These are phyloP conservation scores for Arachis hypogaea DNA, from an alignment of 306 rosid species.

Conservation along the genomic window DNA sequence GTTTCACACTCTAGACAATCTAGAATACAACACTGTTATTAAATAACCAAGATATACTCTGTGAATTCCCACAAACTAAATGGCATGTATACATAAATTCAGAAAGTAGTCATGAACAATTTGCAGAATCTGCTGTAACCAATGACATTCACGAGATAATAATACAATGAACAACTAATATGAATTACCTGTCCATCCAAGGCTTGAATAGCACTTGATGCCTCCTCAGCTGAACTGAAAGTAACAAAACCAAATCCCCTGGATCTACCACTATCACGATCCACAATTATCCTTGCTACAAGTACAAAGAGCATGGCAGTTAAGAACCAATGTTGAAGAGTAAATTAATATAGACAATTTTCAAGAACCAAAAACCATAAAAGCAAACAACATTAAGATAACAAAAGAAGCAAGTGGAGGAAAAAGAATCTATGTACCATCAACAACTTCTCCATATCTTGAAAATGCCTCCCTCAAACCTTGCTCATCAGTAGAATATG, in stretches of 20 bases:
- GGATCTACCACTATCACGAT: conserved; percentile 85
- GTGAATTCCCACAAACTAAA: conserved; percentile 1
- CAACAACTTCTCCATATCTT: conserved; percentile 77
- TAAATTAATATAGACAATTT: too few species aligned
- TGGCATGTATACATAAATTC: not conserved
- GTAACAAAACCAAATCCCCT: conserved; percentile 92
- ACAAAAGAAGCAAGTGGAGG: not conserved
- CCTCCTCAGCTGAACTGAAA: conserved; percentile 68
- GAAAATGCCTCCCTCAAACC: conserved; percentile 69
- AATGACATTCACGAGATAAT: conserved; percentile 2
- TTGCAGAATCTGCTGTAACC: not conserved
- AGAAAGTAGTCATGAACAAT: conserved; percentile 20
- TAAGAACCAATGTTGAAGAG: conserved; percentile 25
- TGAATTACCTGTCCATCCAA: conserved; percentile 79
- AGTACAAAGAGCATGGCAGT: conserved; percentile 38
- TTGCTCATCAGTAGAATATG: conserved; percentile 70
- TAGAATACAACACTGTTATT: not conserved
- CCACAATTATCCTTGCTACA: conserved; percentile 74
- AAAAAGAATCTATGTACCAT: conserved; percentile 52
- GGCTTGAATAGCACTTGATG: conserved; percentile 87
- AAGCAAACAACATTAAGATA: not conserved
- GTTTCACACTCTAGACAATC: conserved; percentile 9
- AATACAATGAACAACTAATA: conserved; percentile 5
- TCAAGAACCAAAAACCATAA: too few species aligned
- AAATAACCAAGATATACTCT: not conserved